Conservation (phyloP, 352 stramenopile genomes). For the Pythium dissotocum region DNA sequence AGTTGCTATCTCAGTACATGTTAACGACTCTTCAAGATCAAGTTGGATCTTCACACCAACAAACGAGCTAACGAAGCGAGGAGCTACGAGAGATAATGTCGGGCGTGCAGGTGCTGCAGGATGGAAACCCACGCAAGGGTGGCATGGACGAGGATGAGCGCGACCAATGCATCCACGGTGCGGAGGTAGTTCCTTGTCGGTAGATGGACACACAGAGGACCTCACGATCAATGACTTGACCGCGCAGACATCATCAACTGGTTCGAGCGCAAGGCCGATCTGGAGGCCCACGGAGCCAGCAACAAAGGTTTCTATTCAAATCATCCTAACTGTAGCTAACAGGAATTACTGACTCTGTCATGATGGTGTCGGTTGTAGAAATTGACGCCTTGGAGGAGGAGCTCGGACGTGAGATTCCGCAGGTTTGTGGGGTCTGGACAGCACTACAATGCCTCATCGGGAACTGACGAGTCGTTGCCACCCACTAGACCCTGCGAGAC, state of each 20-base stretch:
- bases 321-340: neutral
- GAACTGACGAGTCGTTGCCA: neutral
- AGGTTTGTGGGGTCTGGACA: neutral
- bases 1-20: neutral
- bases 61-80: neutral
- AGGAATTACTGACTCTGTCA: neutral
- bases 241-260: constrained; percentile 77
- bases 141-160: constrained; percentile 79
- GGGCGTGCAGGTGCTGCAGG: constrained; percentile 69
- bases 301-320: constrained; percentile 36
- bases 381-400: constrained; percentile 74
- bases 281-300: constrained; percentile 46
- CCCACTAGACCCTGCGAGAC: constrained; percentile 50
- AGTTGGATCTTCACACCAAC: neutral
- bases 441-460: neutral
- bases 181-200: neutral
- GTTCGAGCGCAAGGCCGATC: constrained; percentile 79
- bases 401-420: constrained; percentile 53
- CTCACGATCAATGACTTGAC: neutral
- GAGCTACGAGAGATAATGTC: constrained; percentile 43
- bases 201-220: no score
- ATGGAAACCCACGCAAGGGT: constrained; percentile 71
- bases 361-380: constrained; percentile 32
- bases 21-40: constrained; percentile 7
- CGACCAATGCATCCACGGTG: constrained; percentile 82